Percentiles rank a stretch among this genome's conserved stretches.
phyloP scores from a whole-genome alignment of 1,139 yeast genomes.

The Debaryomyces fabryi region DNA sequence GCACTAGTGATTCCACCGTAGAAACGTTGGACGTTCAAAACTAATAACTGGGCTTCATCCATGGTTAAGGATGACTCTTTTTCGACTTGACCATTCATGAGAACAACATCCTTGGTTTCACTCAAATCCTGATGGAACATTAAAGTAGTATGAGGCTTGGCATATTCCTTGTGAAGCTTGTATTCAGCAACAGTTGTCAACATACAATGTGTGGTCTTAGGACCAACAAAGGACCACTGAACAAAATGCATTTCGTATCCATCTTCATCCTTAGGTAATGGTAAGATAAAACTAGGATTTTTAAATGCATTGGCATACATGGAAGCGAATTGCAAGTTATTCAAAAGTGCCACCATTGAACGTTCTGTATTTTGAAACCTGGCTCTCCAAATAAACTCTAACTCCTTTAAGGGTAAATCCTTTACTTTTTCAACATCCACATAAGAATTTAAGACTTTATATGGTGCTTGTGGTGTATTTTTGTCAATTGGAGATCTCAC shows the following conservation, averaged over 20 bases:
- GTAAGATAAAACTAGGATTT: constrained; percentile 75
- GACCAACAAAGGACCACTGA: constrained; percentile 93
- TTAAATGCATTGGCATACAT: constrained; percentile 69
- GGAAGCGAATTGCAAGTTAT: constrained; percentile 55
- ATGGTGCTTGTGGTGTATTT: constrained; percentile 52
- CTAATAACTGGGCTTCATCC: constrained; percentile 77
- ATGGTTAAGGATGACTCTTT: constrained; percentile 63
- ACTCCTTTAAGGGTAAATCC: constrained; percentile 60
- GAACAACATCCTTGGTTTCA: constrained; percentile 61
- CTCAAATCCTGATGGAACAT: constrained; percentile 83
- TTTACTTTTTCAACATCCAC: constrained; percentile 68
- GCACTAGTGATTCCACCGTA: constrained; percentile 65
- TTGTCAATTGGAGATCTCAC: constrained; percentile 58
- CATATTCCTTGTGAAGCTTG: constrained; percentile 87
- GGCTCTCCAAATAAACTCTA: constrained; percentile 88
- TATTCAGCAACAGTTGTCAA: constrained; percentile 91
- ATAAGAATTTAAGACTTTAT: constrained; percentile 71
- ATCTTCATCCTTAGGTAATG: constrained; percentile 60
- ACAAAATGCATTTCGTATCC: constrained; percentile 85
- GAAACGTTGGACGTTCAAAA: constrained; percentile 83
- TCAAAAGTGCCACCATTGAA: constrained; percentile 66
- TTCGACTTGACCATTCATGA: constrained; percentile 89
- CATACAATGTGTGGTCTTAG: constrained; percentile 84
- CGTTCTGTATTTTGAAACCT: constrained; percentile 68
- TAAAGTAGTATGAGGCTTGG: constrained; percentile 92